Conservation (phyloP, 2,329 filamentous ascomycete species). For the Cordyceps cateniannulata region DNA sequence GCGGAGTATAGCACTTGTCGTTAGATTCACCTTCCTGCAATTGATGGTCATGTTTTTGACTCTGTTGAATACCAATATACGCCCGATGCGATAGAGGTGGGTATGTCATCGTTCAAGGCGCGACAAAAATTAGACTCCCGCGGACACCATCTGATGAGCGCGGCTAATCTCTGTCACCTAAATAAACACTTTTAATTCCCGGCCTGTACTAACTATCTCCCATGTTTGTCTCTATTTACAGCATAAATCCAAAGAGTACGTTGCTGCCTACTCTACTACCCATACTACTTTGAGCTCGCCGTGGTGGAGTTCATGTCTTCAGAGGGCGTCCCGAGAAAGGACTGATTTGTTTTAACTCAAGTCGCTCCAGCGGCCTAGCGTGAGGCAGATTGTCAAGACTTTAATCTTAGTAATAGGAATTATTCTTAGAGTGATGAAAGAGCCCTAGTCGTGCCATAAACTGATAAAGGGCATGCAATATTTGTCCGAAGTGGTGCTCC, state of each 20-base stretch:
- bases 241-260: too few relatives aligned
- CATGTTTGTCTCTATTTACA: neutral
- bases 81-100: too few relatives aligned
- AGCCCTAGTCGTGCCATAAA: neutral
- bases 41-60: too few relatives aligned
- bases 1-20: too few relatives aligned
- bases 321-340: slow-evolving; percentile 3
- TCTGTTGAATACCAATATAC: too few relatives aligned
- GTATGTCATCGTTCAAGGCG: too few relatives aligned
- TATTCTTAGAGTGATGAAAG: neutral
- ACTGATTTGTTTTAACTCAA: neutral
- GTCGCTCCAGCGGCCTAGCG: neutral
- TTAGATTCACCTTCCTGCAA: too few relatives aligned
- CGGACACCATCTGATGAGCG: neutral
- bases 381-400: neutral
- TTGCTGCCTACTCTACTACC: neutral
- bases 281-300: slow-evolving; percentile 6
- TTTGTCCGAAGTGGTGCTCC: too few relatives aligned
- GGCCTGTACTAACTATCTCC: too few relatives aligned
- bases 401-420: neutral
- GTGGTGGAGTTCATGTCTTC: slow-evolving; percentile 4
- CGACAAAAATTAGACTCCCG: neutral
- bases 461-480: too few relatives aligned
- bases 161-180: neutral
- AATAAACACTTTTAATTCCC: neutral